Evolutionary conservation across 176 grass and related monocot genomes (phyloP), one percentile per base, ranked within the genome.

Genomic region (Calamus simplicifolius): DNA sequence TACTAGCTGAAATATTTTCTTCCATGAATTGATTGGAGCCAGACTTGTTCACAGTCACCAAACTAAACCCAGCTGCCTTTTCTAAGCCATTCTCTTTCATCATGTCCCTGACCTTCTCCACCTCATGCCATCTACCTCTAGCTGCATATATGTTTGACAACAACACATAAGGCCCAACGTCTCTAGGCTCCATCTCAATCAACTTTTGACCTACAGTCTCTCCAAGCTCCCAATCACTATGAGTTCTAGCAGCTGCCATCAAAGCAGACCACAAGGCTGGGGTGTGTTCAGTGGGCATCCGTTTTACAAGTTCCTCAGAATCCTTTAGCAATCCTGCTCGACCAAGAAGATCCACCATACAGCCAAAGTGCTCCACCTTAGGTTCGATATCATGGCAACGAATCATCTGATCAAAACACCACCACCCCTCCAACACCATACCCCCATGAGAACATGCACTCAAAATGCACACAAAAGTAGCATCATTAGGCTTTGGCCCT

Each of bases 341-440:
- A 29, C 63, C 62, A 3, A 90, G 78, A 30, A 90, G 75, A 31
- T 90, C 87, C 78, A 90, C 73, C 81, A 90, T 79, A 70, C 87
- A 85, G 6, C 87, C 87, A 16, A 85, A 76, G 29, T 90, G 87
- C 51, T 85, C 81, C 1, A 21, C 48, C 50, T 76, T 85, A 25
- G 87, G 81, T 30, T 82, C 58, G 25, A 82, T 43, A 43, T 31
- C 52, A 5, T 89, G 76, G 3, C 35, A 25, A 51, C 71, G 67
- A 71, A 81, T 58, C 81, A 89, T 89, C 54, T 68, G 77, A 48
- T 85, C 78, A 1, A 89, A 89, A 68, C 81, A 90, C 75, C 68
- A 66, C 78, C 78, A 90, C 4, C 81, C 87, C 73, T 90, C 87
- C 17, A 89, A 76, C 59, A 90, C 63, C 81, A 90, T 29, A 4